Conservation (phyloP, 2,329 filamentous ascomycete genomes). For the Aspergillus amoenus region DNA sequence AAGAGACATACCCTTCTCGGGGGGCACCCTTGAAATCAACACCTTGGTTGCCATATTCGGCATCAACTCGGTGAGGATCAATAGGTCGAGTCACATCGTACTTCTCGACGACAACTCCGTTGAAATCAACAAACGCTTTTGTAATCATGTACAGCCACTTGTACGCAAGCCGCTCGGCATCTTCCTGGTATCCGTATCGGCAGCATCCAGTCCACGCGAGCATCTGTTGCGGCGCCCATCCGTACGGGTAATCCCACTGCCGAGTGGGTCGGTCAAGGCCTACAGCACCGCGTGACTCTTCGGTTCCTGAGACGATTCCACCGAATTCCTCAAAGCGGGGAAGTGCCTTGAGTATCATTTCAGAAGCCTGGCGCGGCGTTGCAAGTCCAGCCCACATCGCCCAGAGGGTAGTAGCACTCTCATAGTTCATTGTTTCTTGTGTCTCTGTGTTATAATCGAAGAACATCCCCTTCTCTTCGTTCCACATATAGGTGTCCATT, state of each 20-base stretch:
- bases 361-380: conserved; percentile 79
- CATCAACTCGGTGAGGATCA: conserved; percentile 90
- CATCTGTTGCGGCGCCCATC: conserved; percentile 98
- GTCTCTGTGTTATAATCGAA: conserved; percentile 93
- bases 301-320: conserved; percentile 83
- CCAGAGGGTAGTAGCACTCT: conserved; percentile 94
- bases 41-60: conserved; percentile 97
- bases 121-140: conserved; percentile 97
- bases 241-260: conserved; percentile 98
- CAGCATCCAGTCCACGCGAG: conserved; percentile 91
- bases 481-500: conserved; percentile 94
- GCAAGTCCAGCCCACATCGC: conserved; percentile 92
- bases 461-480: conserved; percentile 89
- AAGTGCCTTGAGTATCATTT: conserved; percentile 76
- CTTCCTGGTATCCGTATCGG: conserved; percentile 87
- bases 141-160: conserved; percentile 99
- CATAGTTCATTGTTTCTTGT: conserved; percentile 78
- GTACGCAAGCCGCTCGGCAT: conserved; percentile 86
- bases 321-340: conserved; percentile 86
- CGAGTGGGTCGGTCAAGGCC: conserved; percentile 84
- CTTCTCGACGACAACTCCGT: conserved; percentile 97
- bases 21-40: conserved; percentile 93
- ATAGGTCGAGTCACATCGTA: conserved; percentile 91
- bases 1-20: conserved; percentile 78
- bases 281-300: conserved; percentile 79